A percentile compares a stretch with the other conserved stretches of the same genome.
These are phyloP conservation scores for Talaromyces sp. DNA, from an alignment of 2,329 filamentous ascomycete genomes.

Conservation along the genomic window DNA sequence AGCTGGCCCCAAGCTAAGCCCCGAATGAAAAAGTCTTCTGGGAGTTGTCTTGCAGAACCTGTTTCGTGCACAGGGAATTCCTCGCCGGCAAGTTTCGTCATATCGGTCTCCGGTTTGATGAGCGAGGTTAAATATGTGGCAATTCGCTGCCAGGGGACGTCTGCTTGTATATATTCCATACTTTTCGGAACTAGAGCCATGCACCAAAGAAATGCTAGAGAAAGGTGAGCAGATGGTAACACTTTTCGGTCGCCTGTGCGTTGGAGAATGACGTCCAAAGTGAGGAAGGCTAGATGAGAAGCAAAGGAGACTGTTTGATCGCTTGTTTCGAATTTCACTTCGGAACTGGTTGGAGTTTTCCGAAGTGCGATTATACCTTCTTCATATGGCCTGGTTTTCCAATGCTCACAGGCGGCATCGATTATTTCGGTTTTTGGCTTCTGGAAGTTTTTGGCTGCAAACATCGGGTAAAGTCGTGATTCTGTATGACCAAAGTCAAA, in stretches of 20 bases:
- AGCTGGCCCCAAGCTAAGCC: constrained; percentile 49
- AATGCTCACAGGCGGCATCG: constrained; percentile 18
- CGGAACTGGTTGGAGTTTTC: neutral
- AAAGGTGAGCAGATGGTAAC: constrained; percentile 50
- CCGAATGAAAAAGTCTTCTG: constrained; percentile 54
- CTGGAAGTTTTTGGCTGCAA: constrained; percentile 16
- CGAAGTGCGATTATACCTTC: neutral
- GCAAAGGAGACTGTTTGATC: constrained; percentile 30
- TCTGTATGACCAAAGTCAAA: constrained; percentile 48
- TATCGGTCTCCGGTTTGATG: constrained; percentile 31
- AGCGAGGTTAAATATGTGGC: constrained; percentile 50
- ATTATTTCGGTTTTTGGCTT: constrained; percentile 13
- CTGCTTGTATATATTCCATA: constrained; percentile 34
- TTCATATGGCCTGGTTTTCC: constrained; percentile 9
- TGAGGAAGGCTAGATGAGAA: constrained; percentile 36
- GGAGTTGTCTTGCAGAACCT: constrained; percentile 41
- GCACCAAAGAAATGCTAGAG: constrained; percentile 48
- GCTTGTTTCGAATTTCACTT: constrained; percentile 13
- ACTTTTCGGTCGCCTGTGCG: constrained; percentile 47
- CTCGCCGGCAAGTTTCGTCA: constrained; percentile 29
- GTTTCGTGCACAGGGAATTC: constrained; percentile 39
- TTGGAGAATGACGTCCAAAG: constrained; percentile 38
- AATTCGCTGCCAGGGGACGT: constrained; percentile 48
- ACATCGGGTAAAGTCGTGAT: constrained; percentile 22
- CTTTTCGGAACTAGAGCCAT: constrained; percentile 31